Percentiles rank a stretch among this genome's conserved stretches.
Evolutionary conservation across 495 filamentous ascomycete genomes (phyloP).

Genomic region (Sordaria brevicollis): DNA sequence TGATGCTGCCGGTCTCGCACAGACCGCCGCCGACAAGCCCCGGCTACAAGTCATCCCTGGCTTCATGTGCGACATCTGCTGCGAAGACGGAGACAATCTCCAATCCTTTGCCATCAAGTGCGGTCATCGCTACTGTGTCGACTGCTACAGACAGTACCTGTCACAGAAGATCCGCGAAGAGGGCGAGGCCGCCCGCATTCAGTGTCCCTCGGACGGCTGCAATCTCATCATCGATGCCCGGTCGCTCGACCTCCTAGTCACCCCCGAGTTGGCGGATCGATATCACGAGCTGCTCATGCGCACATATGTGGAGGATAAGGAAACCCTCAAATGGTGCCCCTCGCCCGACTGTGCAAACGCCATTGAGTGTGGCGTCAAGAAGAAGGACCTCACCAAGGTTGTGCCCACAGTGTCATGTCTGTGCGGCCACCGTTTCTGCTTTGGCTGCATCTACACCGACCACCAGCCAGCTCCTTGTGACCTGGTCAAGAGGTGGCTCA

Average conservation of each 20-base stretch:
- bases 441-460: slow-evolving; percentile 86
- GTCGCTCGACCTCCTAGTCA: slow-evolving; percentile 74
- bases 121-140: slow-evolving; percentile 86
- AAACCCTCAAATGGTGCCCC: slow-evolving; percentile 91
- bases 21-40: slow-evolving; percentile 48
- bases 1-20: slow-evolving; percentile 77
- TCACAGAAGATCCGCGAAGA: slow-evolving; percentile 87
- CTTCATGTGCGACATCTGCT: slow-evolving; percentile 93
- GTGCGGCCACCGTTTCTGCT: slow-evolving; percentile 84
- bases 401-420: slow-evolving; percentile 82
- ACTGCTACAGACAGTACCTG: slow-evolving; percentile 88
- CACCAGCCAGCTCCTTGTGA: slow-evolving; percentile 90
- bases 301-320: slow-evolving; percentile 95
- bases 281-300: slow-evolving; percentile 82
- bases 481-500: slow-evolving; percentile 89
- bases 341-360: slow-evolving; percentile 92
- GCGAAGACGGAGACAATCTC: slow-evolving; percentile 72
- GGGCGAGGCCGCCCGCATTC: slow-evolving; percentile 87
- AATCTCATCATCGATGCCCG: slow-evolving; percentile 85
- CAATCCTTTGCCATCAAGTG: slow-evolving; percentile 92
- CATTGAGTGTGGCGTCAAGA: slow-evolving; percentile 76
- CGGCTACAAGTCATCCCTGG: slow-evolving; percentile 58
- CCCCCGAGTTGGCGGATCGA: slow-evolving; percentile 58
- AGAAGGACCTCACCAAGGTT: slow-evolving; percentile 68
- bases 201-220: slow-evolving; percentile 83